Percentiles rank a stretch among this genome's conserved stretches.
These are phyloP conservation scores for Porcisia hertigi DNA, from an alignment of 208 protist species.

Conservation along the genomic window DNA sequence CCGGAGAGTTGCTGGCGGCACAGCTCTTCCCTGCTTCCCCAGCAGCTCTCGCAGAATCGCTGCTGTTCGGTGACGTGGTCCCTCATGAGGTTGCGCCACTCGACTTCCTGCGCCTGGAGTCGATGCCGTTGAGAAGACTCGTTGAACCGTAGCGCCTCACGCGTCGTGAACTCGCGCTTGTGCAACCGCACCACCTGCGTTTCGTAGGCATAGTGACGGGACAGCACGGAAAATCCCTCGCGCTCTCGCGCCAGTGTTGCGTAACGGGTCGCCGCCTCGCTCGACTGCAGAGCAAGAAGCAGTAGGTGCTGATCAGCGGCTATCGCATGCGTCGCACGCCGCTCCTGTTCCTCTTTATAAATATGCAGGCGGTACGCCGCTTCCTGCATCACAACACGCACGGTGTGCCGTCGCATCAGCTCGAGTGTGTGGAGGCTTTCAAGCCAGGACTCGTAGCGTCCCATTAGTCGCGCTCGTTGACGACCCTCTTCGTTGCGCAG, in stretches of 20 bases:
- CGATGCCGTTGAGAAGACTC: conserved; percentile 37
- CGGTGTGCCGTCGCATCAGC: conserved; percentile 22
- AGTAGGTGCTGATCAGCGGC: conserved; percentile 35
- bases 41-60: conserved; percentile 22
- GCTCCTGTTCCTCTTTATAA: conserved; percentile 25
- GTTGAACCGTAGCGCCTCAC: conserved; percentile 34
- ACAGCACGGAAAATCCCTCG: conserved; percentile 8
- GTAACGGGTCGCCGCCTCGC: conserved; percentile 54
- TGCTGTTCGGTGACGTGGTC: conserved; percentile 30
- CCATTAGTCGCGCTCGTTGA: conserved; percentile 43
- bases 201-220: conserved; percentile 1
- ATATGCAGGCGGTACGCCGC: conserved; percentile 28
- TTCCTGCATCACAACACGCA: conserved; percentile 38
- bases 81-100: conserved; percentile 21
- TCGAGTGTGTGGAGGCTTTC: conserved; percentile 28
- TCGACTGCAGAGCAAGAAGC: conserved; percentile 30
- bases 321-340: conserved; percentile 13
- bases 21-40: conserved; percentile 15
- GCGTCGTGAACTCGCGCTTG: conserved; percentile 31
- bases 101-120: conserved; percentile 21
- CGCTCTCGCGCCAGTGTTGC: conserved; percentile 34
- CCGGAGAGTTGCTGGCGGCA: conserved; percentile 1
- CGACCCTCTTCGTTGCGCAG: conserved; percentile 49
- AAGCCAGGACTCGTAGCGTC: conserved; percentile 35
- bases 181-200: conserved; percentile 10